These are phyloP conservation scores for Aspergillus sp. DNA, from an alignment of 2,329 filamentous ascomycete species.

Conservation along the genomic window DNA sequence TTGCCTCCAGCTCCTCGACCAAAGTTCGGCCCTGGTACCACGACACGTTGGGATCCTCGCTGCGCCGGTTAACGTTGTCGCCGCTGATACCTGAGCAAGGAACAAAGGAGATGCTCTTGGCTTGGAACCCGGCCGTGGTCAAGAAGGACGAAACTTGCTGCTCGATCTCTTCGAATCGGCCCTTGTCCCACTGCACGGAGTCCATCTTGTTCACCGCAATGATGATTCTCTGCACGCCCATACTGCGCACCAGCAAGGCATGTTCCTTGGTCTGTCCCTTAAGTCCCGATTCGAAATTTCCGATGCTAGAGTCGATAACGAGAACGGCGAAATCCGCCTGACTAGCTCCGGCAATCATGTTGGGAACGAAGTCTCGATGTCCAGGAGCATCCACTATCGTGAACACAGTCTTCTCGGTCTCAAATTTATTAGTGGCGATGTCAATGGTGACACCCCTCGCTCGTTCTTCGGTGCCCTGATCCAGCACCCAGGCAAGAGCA, in stretches of 20 bases:
- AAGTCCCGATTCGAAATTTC: conserved; percentile 89
- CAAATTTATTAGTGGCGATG: conserved; percentile 91
- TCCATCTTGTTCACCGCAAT: conserved; percentile 97
- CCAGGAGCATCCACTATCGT: conserved; percentile 95
- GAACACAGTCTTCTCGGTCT: conserved; percentile 81
- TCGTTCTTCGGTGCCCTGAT: conserved; percentile 86
- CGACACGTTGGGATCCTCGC: conserved; percentile 51
- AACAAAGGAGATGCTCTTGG: conserved; percentile 80
- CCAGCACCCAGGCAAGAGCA: conserved; percentile 93
- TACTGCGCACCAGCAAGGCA: conserved; percentile 81
- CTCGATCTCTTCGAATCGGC: conserved; percentile 79
- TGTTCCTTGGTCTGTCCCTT: conserved; percentile 95
- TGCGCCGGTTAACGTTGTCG: conserved; percentile 69
- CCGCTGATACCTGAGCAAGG: conserved; percentile 87
- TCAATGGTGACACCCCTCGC: conserved; percentile 92
- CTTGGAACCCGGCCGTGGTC: conserved; percentile 74
- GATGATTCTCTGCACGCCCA: conserved; percentile 84
- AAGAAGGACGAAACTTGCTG: conserved; percentile 83
- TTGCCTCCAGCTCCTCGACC: conserved; percentile 80
- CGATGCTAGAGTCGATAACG: conserved; percentile 86
- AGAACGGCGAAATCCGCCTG: conserved; percentile 95
- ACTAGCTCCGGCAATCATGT: conserved; percentile 96
- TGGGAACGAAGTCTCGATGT: conserved; percentile 93
- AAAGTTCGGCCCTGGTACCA: conserved; percentile 85
- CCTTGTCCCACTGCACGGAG: conserved; percentile 76